Percentiles rank a stretch among this genome's conserved stretches.
These are phyloP conservation scores for Solanum bulbocastanum DNA, from an alignment of 257 asterid genomes.

Conservation along the genomic window DNA sequence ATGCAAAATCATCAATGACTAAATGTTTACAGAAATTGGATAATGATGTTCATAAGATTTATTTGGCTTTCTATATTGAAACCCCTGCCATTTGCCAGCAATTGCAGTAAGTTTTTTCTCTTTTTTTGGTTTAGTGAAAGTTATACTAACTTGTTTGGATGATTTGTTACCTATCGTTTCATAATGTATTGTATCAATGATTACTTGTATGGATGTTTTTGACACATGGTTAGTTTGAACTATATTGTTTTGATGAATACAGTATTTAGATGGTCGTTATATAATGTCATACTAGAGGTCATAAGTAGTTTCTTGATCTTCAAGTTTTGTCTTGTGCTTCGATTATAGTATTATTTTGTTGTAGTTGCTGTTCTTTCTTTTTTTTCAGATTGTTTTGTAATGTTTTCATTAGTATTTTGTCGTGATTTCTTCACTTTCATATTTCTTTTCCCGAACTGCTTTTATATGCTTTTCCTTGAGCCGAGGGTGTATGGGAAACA, in stretches of 20 bases:
- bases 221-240: background rate
- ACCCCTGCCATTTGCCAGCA: constrained; percentile 80
- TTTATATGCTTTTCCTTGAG: background rate
- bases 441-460: background rate
- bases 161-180: background rate
- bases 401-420: background rate
- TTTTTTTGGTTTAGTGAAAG: background rate
- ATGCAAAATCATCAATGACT: constrained; percentile 25
- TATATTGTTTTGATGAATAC: background rate
- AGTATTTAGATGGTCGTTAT: background rate
- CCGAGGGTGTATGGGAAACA: background rate
- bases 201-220: background rate
- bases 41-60: constrained; percentile 30
- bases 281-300: background rate
- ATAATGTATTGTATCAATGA: background rate
- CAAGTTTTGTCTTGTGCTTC: background rate
- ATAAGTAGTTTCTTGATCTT: background rate
- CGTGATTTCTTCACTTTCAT: background rate
- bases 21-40: constrained; percentile 43
- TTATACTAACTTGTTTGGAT: background rate
- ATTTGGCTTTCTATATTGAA: constrained; percentile 57
- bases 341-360: background rate
- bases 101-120: constrained; percentile 41
- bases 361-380: background rate
- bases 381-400: background rate